Percentiles rank a stretch among this genome's conserved stretches.
Evolutionary conservation across 495 filamentous ascomycete genomes (phyloP).

Genomic region (Annulohypoxylon stygium): DNA sequence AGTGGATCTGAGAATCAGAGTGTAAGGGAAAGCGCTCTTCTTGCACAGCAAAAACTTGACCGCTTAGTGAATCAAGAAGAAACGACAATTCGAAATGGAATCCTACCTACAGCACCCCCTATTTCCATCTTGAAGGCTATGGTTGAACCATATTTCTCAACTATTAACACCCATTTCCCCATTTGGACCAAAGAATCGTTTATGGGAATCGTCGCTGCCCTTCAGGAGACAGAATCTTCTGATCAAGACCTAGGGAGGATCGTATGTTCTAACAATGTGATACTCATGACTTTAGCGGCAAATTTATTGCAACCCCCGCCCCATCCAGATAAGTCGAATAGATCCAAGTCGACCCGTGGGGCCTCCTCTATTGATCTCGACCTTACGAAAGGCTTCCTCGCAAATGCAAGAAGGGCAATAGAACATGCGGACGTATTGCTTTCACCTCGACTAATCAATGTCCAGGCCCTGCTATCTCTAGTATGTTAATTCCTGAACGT

Average conservation of each 20-base stretch:
- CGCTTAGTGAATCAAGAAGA: conserved; percentile 21
- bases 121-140: conserved; percentile 35
- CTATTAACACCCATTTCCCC: conserved; percentile 33
- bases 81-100: conserved; percentile 4
- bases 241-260: conserved; percentile 27
- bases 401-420: conserved; percentile 37
- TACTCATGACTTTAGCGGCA: conserved; percentile 33
- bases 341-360: conserved; percentile 8
- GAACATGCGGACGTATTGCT: conserved; percentile 26
- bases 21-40: conserved; percentile 21
- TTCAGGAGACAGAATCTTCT: not conserved
- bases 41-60: conserved; percentile 28
- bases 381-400: conserved; percentile 30
- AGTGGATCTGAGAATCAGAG: conserved; percentile 5
- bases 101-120: conserved; percentile 32
- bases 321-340: conserved; percentile 17
- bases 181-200: conserved; percentile 36
- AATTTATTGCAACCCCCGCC: conserved; percentile 21
- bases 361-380: conserved; percentile 34
- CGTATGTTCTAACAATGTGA: conserved; percentile 38
- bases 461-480: conserved; percentile 40
- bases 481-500: conserved; percentile 2
- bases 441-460: conserved; percentile 32
- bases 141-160: conserved; percentile 37
- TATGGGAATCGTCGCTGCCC: not conserved